Conservation (phyloP, 371 early-diverging fungal species). For the Mortierella sp. region DNA sequence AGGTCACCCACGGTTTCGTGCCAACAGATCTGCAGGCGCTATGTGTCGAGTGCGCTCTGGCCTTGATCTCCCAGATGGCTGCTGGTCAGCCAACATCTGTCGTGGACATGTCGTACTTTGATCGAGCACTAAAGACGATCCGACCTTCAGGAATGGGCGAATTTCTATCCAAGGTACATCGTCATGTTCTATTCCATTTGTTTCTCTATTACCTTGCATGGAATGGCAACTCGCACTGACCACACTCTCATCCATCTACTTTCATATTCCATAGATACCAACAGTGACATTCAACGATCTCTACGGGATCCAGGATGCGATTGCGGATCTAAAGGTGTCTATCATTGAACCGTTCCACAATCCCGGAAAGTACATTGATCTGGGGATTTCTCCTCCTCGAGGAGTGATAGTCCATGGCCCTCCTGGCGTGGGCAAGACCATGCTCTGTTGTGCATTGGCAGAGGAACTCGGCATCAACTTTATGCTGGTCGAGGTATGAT, state of each 20-base stretch:
- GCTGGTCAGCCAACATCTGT: neutral
- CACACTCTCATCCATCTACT: neutral
- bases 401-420: constrained; percentile 99
- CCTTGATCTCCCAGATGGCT: constrained; percentile 57
- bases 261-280: constrained; percentile 61
- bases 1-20: constrained; percentile 94
- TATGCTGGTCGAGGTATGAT: constrained; percentile 76
- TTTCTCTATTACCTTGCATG: no score
- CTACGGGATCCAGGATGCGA: constrained; percentile 74
- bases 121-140: constrained; percentile 59
- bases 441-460: constrained; percentile 96
- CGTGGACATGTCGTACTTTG: constrained; percentile 59
- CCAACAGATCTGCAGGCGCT: constrained; percentile 81
- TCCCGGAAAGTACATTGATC: constrained; percentile 83
- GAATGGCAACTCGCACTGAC: no score
- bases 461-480: constrained; percentile 83
- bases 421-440: constrained; percentile 99
- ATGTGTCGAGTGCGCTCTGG: constrained; percentile 67
- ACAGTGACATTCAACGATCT: constrained; percentile 72
- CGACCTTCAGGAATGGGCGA: constrained; percentile 74
- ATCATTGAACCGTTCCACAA: constrained; percentile 88
- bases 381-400: constrained; percentile 95
- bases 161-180: constrained; percentile 64
- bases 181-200: neutral
- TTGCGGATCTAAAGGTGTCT: constrained; percentile 73